Base-by-base conservation (phyloP, 129 eudicot genomes). In the Flaveria robusta region DNA sequence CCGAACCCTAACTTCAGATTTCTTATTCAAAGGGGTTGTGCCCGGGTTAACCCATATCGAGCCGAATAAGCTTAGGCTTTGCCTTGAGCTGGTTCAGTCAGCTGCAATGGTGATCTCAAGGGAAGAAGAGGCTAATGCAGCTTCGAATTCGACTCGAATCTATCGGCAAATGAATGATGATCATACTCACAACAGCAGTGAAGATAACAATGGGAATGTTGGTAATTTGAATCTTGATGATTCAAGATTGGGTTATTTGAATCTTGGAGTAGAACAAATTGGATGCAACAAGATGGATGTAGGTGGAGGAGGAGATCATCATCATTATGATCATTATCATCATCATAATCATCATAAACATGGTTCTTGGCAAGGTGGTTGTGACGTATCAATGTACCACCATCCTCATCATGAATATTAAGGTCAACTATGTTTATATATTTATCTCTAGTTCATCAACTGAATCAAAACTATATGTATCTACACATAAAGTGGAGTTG, bases 41-140 rank as follows among this genome's bases (percentile, higher is more conserved):
- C 99, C 96, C 0, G 99, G 99, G 3, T 31, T 91, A 63, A 81
- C 90, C 15, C 97, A 89, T 49, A 84, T 94, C 19, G 99, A 94
- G 76, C 99, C 99, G 13, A 94, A 94, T 63, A 94, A 94, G 81
- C 93, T 94, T 22, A 68, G 99, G 88, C 93, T 94, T 10, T 94
- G 99, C 69, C 85, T 94, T 0, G 99, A 94, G 84, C 86, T 94
- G 0, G 99, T 94, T 43, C 99, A 94, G 23, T 91, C 97, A 1
- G 99, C 99, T 0, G 99, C 99, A n/a, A 83, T 94, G 92, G 99
- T 94, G 67, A 94, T 94, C 12, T 94, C 96, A 0, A 80, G 97
- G 19, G 99, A 94, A 77, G 99, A 91, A 73, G 93, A 86, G 52
- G n/a, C n/a, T n/a, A 80, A 76, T 68, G 89, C 75, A 27, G 77